Conservation (phyloP, 2,329 filamentous ascomycete species). For the Periglandula ipomoeae region DNA sequence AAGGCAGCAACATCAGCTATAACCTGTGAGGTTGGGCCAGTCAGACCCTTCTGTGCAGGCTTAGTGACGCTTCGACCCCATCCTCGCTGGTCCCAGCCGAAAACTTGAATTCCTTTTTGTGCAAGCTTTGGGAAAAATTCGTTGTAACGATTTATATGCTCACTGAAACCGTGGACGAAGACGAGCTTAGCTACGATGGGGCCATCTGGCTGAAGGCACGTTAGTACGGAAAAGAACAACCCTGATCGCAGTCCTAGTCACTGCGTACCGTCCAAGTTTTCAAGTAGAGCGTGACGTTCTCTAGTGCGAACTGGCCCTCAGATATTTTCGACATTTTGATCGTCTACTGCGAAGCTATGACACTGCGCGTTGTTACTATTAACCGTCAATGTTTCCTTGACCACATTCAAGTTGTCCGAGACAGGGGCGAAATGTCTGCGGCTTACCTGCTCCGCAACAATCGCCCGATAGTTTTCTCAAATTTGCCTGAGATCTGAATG, state of each 20-base stretch:
- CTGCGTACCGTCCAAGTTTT: constrained; percentile 49
- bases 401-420: not conserved
- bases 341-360: not conserved
- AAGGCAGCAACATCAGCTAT: constrained; percentile 73
- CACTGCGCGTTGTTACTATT: not conserved
- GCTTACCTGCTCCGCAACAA: too few species aligned
- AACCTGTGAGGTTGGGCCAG: constrained; percentile 64
- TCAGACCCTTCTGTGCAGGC: constrained; percentile 56
- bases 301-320: constrained; percentile 42
- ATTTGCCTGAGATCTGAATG: too few species aligned
- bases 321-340: constrained; percentile 28
- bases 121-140: constrained; percentile 65
- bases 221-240: not conserved
- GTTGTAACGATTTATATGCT: constrained; percentile 72
- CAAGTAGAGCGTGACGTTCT: constrained; percentile 39
- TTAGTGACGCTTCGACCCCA: constrained; percentile 69
- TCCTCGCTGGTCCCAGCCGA: constrained; percentile 77
- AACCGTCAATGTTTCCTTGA: too few species aligned
- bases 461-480: too few species aligned
- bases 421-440: too few species aligned
- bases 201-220: constrained; percentile 37
- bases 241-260: not conserved
- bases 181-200: constrained; percentile 61
- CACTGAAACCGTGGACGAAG: constrained; percentile 84
- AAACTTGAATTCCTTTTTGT: constrained; percentile 61